phyloP scores from a whole-genome alignment of 1,284 basidiomycete genomes.

The Afroboletus lepidellus region DNA sequence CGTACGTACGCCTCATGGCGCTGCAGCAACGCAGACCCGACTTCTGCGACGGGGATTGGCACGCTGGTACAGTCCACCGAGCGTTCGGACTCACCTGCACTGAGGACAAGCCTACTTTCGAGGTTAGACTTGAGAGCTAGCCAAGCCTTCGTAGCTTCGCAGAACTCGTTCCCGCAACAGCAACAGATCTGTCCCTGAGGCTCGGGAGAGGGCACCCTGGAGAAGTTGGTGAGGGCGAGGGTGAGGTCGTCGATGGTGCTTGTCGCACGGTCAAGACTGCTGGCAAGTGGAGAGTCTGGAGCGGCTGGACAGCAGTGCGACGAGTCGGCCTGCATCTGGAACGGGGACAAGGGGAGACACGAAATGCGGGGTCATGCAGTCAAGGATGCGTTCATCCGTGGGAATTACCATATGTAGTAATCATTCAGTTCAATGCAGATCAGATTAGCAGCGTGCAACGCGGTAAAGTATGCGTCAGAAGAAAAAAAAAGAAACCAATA shows the following conservation, averaged over 20 bases:
- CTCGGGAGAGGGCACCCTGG: conserved; percentile 67
- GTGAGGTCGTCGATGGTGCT: conserved; percentile 77
- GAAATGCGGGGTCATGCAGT: conserved; percentile 4
- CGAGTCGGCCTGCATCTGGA: conserved; percentile 23
- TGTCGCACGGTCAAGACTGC: conserved; percentile 58
- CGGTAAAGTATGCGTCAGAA: conserved; percentile 16
- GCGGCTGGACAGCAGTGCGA: conserved; percentile 35
- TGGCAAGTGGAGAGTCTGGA: conserved; percentile 56
- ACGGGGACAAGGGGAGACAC: background rate
- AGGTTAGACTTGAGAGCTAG: conserved; percentile 63
- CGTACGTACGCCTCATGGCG: conserved; percentile 85
- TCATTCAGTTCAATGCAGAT: background rate
- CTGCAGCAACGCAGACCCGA: conserved; percentile 87
- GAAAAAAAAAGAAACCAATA: conserved; percentile 6
- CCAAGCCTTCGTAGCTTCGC: conserved; percentile 65
- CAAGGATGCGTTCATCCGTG: conserved; percentile 15
- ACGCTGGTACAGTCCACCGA: background rate
- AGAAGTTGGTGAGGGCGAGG: conserved; percentile 65
- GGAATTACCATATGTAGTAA: conserved; percentile 22
- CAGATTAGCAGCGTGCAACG: conserved; percentile 18
- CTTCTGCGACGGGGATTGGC: conserved; percentile 52
- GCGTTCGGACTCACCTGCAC: conserved; percentile 63
- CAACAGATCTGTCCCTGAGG: conserved; percentile 50
- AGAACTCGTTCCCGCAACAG: conserved; percentile 66
- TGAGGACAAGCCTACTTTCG: conserved; percentile 74